phyloP scores from a whole-genome alignment of 805 yeast genomes.

The Suhomyces emberorum region DNA sequence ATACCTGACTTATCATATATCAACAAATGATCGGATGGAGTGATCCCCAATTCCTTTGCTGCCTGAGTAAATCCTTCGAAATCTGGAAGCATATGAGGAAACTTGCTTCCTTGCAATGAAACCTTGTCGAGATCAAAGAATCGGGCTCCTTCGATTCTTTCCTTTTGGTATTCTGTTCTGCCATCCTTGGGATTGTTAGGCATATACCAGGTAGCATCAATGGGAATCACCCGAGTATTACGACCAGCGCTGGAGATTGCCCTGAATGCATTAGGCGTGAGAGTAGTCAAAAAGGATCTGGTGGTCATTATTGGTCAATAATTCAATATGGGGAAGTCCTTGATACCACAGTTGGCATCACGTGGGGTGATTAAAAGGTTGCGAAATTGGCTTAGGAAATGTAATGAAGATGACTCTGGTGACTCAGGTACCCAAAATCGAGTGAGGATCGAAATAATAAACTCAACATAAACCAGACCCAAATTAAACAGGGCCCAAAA shows the following conservation, averaged over 20 bases:
- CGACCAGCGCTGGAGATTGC: conserved; percentile 9
- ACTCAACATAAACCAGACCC: no score
- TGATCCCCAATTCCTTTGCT: conserved; percentile 55
- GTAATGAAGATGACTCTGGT: no score
- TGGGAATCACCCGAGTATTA: conserved; percentile 44
- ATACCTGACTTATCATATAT: conserved; percentile 84
- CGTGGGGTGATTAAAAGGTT: not conserved
- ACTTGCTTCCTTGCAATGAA: conserved; percentile 55
- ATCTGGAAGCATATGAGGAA: conserved; percentile 90
- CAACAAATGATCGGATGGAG: conserved; percentile 56
- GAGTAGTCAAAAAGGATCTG: conserved; percentile 7
- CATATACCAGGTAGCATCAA: conserved; percentile 93
- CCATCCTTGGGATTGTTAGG: conserved; percentile 69
- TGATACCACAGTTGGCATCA: no score
- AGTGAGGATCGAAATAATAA: no score
- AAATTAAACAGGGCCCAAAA: no score
- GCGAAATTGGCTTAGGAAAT: no score
- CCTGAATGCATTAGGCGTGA: conserved; percentile 13
- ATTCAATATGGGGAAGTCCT: no score
- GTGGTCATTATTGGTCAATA: conserved; percentile 6
- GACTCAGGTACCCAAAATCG: no score
- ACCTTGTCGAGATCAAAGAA: conserved; percentile 77
- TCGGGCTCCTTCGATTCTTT: conserved; percentile 63
- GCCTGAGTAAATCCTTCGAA: conserved; percentile 50
- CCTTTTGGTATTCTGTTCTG: conserved; percentile 49